Evolutionary conservation across 1,284 basidiomycete species (phyloP).

Genomic region (Meripilus lineatus): DNA sequence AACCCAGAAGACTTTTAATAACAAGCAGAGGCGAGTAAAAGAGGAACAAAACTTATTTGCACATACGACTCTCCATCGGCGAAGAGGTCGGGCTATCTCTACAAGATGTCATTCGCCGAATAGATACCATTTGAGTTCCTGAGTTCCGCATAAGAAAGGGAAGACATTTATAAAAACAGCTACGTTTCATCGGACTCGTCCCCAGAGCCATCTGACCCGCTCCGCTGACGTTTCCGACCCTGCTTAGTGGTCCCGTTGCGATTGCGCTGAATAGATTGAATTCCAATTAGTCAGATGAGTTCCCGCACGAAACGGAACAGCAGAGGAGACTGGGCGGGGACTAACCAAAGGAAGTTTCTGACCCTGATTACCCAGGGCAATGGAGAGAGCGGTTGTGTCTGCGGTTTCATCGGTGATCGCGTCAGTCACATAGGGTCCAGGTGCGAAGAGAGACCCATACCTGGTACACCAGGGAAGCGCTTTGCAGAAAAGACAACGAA

Average conservation of each 20-base stretch:
- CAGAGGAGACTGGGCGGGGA: slow-evolving; percentile 14
- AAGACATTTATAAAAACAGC: not conserved
- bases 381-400: slow-evolving; percentile 87
- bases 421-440: not conserved
- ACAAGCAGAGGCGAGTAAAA: no score
- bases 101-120: no score
- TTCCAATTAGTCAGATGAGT: not conserved
- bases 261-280: slow-evolving; percentile 48
- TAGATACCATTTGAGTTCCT: no score
- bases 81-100: no score
- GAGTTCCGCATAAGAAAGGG: no score
- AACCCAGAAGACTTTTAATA: not conserved
- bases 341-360: slow-evolving; percentile 84
- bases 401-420: slow-evolving; percentile 2
- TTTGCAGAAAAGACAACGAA: slow-evolving; percentile 93
- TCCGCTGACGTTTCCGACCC: slow-evolving; percentile 41
- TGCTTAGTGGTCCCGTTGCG: slow-evolving; percentile 57
- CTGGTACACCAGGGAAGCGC: slow-evolving; percentile 88
- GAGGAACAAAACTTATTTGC: no score
- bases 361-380: slow-evolving; percentile 88
- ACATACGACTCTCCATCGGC: no score
- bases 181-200: slow-evolving; percentile 48
- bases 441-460: no score
- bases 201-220: slow-evolving; percentile 41
- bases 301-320: slow-evolving; percentile 1